Evolutionary conservation across 352 stramenopile species (phyloP).

Genomic region (Phytopythium boreale): DNA sequence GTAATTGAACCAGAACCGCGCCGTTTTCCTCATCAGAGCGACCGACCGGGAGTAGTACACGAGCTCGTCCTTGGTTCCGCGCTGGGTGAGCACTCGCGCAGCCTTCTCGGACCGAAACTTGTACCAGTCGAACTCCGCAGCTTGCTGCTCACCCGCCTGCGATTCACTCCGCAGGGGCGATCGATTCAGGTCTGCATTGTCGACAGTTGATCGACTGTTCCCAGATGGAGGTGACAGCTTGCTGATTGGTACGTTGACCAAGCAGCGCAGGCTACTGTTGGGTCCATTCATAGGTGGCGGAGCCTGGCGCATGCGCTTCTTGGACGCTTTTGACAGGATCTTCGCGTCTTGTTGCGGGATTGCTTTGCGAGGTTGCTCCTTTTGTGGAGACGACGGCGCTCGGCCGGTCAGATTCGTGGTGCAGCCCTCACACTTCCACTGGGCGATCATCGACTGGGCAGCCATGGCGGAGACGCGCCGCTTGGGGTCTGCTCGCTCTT

Average conservation of each 20-base stretch:
- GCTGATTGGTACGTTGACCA: not conserved
- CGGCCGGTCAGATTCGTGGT: not conserved
- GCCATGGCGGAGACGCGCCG: not conserved
- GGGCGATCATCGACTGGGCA: not conserved
- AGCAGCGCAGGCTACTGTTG: not conserved
- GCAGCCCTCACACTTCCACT: slow-evolving; percentile 3
- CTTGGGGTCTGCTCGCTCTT: slow-evolving; percentile 8
- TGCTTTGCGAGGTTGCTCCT: no score
- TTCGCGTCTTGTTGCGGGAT: not conserved
- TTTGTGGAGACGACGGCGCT: not conserved
- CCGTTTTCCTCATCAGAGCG: slow-evolving; percentile 46
- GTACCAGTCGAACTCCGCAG: slow-evolving; percentile 27
- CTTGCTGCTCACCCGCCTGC: not conserved
- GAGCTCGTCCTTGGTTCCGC: slow-evolving; percentile 23
- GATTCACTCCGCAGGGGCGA: not conserved
- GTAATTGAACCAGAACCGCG: slow-evolving; percentile 38
- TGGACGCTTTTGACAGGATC: not conserved
- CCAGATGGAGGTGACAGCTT: not conserved
- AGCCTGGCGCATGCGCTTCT: not conserved
- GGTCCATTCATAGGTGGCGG: not conserved
- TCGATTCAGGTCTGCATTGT: not conserved
- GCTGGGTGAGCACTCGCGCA: not conserved
- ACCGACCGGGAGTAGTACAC: slow-evolving; percentile 48
- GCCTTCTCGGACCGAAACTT: slow-evolving; percentile 21
- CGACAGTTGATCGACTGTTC: not conserved